Evolutionary conservation across 1,139 yeast genomes (phyloP), one percentile per base, ranked within the genome.

Genomic region (Lodderomyces oxycetoniae): DNA sequence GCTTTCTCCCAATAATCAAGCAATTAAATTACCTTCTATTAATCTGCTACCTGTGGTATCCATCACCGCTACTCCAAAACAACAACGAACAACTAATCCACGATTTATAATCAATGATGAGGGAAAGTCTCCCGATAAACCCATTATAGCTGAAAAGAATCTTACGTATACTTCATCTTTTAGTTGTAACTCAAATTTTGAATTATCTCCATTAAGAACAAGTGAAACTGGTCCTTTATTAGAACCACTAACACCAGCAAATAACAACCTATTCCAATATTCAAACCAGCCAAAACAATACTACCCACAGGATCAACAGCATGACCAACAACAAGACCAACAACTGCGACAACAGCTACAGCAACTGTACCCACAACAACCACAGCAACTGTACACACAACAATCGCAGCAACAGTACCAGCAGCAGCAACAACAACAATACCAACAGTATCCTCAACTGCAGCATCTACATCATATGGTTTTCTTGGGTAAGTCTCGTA

Each of bases 181-280:
- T 52, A 77, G 81, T 49, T 77, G 82, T 46, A 73, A 67, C 44
- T 74, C 82, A 16, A 78, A 74, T 48, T 68, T 78, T 45, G 85
- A 79, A 48, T 54, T 79, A 17, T 75, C 81, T 14, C 86, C 86
- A 10, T 50, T 76, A 25, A 64, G 74, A 39, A 65, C 72, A 6
- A 61, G 64, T 46, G 77, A 74, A 52, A 67, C 84, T 2, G 85
- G 85, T 2, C 84, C 85, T 3, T 58, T 78, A 32, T 58, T 78
- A 33, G 81, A 75, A 49, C 81, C 82, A 14, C 50, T 71, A 25
- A 70, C 77, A 13, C 77, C 79, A 4, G 70, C 67, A 8, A 57
- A 59, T 15, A 40, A 37, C 19, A 26, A 26, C 12, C 10, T 21
- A 16, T 17, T 17, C n/a, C 10, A 8, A 16, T 5, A 21, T 17